phyloP scores from a whole-genome alignment of 352 stramenopile species.

The Globisporangium echinulatum region DNA sequence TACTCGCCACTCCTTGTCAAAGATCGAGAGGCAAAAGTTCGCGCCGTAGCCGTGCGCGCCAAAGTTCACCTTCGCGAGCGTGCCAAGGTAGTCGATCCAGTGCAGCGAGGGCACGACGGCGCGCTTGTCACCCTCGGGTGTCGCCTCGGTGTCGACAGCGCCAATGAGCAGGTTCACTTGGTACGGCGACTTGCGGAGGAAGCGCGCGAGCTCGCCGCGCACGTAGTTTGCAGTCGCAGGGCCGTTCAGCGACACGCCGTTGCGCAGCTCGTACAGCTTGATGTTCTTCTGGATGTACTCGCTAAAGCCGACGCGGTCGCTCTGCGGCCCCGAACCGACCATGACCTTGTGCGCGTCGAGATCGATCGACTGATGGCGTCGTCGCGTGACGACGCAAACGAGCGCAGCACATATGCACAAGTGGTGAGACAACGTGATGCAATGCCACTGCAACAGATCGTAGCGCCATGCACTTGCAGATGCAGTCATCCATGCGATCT shows the following conservation, averaged over 20 bases:
- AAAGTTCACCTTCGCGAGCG: constrained; percentile 85
- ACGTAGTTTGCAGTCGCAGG: constrained; percentile 81
- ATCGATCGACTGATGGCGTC: constrained; percentile 34
- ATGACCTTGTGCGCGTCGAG: constrained; percentile 83
- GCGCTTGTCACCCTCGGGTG: constrained; percentile 15
- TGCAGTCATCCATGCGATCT: not conserved
- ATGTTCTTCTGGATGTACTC: constrained; percentile 91
- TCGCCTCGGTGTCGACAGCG: constrained; percentile 45
- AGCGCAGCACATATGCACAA: not conserved
- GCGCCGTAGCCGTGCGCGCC: constrained; percentile 79
- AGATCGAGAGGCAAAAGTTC: constrained; percentile 84
- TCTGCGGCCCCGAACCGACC: constrained; percentile 66
- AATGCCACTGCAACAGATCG: no score
- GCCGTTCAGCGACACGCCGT: constrained; percentile 79
- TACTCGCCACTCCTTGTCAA: constrained; percentile 83
- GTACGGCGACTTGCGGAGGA: constrained; percentile 78
- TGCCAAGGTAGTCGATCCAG: constrained; percentile 86
- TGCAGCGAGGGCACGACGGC: constrained; percentile 61
- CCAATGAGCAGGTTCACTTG: constrained; percentile 84
- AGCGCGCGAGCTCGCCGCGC: constrained; percentile 69
- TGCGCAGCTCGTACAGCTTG: constrained; percentile 88
- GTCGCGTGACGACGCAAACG: not conserved
- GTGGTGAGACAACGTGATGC: not conserved
- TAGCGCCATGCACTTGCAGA: no score
- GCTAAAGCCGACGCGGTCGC: constrained; percentile 74